These are phyloP conservation scores for Elsinoe batatas DNA, from an alignment of 2,329 filamentous ascomycete species.

Conservation along the genomic window DNA sequence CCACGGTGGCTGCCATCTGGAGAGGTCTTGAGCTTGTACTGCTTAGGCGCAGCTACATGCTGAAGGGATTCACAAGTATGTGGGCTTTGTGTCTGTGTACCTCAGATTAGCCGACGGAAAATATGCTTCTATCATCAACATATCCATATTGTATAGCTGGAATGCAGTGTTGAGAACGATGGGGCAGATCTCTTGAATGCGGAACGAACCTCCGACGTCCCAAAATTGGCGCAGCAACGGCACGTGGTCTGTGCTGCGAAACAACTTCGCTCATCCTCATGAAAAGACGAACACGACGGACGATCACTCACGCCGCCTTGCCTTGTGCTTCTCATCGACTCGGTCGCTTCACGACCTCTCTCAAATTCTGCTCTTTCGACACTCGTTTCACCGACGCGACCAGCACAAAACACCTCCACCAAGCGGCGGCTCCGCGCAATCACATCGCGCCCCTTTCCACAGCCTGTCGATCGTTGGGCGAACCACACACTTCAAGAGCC, in stretches of 20 bases:
- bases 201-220: background rate
- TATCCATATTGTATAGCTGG: too few species aligned
- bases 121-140: too few species aligned
- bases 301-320: background rate
- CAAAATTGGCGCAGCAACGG: slow-evolving; percentile 9
- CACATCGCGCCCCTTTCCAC: slow-evolving; percentile 6
- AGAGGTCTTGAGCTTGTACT: too few species aligned
- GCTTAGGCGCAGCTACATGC: too few species aligned
- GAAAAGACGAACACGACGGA: slow-evolving; percentile 3
- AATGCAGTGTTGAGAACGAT: too few species aligned
- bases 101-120: too few species aligned
- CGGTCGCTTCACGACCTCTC: background rate
- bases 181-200: background rate
- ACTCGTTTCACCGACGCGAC: background rate
- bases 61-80: too few species aligned
- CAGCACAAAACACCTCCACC: background rate
- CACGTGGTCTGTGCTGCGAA: slow-evolving; percentile 2
- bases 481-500: slow-evolving; percentile 16
- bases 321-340: background rate
- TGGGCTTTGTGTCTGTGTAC: too few species aligned
- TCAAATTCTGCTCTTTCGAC: background rate
- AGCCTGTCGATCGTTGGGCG: background rate
- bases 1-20: too few species aligned
- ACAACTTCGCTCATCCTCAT: slow-evolving; percentile 8
- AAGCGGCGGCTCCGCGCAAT: slow-evolving; percentile 5